A percentile compares a stretch with the other conserved stretches of the same genome.
These are phyloP conservation scores for Stachybotrys chlorohalonatus DNA, from an alignment of 2,329 filamentous ascomycete species.

Conservation along the genomic window DNA sequence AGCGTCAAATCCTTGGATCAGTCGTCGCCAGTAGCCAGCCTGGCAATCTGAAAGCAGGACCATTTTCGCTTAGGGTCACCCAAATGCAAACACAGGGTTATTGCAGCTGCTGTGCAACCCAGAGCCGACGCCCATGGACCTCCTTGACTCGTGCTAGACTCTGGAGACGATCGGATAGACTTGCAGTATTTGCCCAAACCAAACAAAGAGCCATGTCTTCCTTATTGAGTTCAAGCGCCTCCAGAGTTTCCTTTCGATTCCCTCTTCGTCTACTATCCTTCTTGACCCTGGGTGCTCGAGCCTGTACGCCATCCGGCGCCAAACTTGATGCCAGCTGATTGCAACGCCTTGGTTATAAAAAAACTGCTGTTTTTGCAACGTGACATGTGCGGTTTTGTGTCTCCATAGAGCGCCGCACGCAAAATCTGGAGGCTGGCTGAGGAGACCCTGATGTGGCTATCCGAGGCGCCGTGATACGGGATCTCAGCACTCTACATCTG, in stretches of 20 bases:
- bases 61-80: neutral
- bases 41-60: too few relatives aligned
- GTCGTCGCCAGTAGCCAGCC: neutral
- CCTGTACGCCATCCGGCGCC: neutral
- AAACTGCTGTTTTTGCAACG: neutral
- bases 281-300: neutral
- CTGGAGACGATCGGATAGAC: neutral
- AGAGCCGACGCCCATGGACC: neutral
- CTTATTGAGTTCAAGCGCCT: too few relatives aligned
- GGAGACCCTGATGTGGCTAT: neutral
- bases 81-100: neutral
- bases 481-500: neutral
- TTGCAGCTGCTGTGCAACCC: constrained; percentile 1
- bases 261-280: too few relatives aligned
- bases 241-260: too few relatives aligned
- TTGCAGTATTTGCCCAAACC: neutral
- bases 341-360: neutral
- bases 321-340: neutral
- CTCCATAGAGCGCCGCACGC: neutral
- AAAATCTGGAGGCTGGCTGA: neutral
- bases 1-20: neutral
- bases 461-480: neutral
- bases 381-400: neutral
- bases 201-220: neutral
- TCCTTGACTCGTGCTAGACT: neutral